phyloP scores from a whole-genome alignment of 2,329 filamentous ascomycete species.

The Cladobotryum mycophilum region DNA sequence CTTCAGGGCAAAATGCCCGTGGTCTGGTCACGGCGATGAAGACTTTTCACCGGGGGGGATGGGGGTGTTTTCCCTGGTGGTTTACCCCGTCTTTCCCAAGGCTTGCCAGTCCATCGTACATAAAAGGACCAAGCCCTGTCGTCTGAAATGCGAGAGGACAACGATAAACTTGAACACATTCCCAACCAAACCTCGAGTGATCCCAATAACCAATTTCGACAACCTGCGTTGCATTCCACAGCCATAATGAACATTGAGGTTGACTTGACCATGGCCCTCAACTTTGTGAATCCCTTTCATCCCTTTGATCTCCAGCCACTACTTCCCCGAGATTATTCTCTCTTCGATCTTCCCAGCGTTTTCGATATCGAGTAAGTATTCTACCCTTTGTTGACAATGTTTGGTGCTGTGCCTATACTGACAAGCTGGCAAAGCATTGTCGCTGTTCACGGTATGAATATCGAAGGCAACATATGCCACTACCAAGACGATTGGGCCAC shows the following conservation, averaged over 20 bases:
- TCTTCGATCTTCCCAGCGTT: neutral
- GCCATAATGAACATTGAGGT: no score
- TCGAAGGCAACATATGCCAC: conserved; percentile 1
- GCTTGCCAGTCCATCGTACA: neutral
- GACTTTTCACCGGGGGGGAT: neutral
- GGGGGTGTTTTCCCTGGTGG: no score
- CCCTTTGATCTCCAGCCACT: neutral
- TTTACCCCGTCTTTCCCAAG: no score
- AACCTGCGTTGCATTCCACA: no score
- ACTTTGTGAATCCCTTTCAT: no score
- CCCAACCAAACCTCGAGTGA: no score
- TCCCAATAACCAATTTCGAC: no score
- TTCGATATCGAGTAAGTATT: neutral
- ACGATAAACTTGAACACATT: no score
- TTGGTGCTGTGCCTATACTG: neutral
- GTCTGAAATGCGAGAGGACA: no score
- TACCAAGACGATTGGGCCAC: conserved; percentile 7
- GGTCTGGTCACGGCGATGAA: neutral
- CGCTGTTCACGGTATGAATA: conserved; percentile 8
- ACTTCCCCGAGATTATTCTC: neutral
- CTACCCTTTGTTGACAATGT: neutral
- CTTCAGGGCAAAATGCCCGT: neutral
- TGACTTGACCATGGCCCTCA: no score
- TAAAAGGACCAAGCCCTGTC: neutral
- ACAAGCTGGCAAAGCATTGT: conserved; percentile 2